Evolutionary conservation across 78 protist species (phyloP), one percentile per base, ranked within the genome.

Genomic region (Dictyostelium citrinum): DNA sequence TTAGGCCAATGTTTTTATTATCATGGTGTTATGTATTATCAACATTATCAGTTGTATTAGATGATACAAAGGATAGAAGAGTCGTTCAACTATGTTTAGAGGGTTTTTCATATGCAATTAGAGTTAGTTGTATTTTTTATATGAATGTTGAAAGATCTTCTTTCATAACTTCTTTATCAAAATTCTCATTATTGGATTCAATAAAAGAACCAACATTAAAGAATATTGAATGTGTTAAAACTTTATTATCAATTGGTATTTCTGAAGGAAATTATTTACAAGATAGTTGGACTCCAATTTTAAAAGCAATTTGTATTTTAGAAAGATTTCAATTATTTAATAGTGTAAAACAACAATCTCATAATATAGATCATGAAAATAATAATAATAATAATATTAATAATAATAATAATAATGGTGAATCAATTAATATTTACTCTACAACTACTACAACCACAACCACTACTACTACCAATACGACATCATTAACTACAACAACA

Each of bases 61-160:
- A 86, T 45, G 92, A 86, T 31, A 86, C 80, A 27, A 76, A 76
- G 12, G 92, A 86, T 37, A 86, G 49, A 61, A 86, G 83, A 70
- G 29, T 82, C 0, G 70, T 83, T 24, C 43, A 29, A 27, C 11
- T 96, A 27, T 97, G 98, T 45, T 83, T 98, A 11, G 97, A 95
- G 20, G 99, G 99, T 33, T 94, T 98, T 46, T 20, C 79, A 4
- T 24, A 37, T 24, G 98, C 96, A 31, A 95, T 98, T 37, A 91
- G 86, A 39, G 92, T 99, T n/a, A 45, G 85, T 64, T 85, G 95
- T 77, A 77, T 86, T 45, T 98, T 98, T 81, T 72, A 83, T 49
- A 16, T 99, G 90, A 95, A 81, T 29, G 90, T 95, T n/a, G 99
- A 98, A 91, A 82, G 99, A 61, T 97, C 96, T 31, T 97, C 99